These are phyloP conservation scores for Puccinia polysora DNA, from an alignment of 1,284 basidiomycete genomes.

Conservation along the genomic window DNA sequence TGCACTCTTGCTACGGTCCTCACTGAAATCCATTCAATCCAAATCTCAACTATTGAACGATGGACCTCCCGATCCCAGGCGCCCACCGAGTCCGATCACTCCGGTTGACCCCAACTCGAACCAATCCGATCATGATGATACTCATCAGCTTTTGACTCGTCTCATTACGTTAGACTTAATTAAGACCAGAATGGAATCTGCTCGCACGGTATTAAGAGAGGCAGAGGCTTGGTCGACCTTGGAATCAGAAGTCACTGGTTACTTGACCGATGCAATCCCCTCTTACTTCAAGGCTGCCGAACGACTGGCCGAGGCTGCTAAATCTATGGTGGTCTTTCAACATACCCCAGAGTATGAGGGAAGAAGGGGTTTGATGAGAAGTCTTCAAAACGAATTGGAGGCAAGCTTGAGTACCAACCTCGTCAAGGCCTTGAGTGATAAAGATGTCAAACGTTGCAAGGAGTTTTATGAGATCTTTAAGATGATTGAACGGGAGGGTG, in stretches of 20 bases:
- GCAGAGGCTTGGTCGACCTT: conserved; percentile 91
- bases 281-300: conserved; percentile 79
- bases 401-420: conserved; percentile 77
- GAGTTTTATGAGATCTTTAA: conserved; percentile 78
- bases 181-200: conserved; percentile 76
- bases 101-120: conserved; percentile 52
- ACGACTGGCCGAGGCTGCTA: conserved; percentile 75
- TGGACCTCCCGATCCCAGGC: background rate
- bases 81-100: background rate
- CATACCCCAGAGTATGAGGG: conserved; percentile 80
- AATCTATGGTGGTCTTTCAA: conserved; percentile 81
- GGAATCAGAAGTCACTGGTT: conserved; percentile 77
- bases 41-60: conserved; percentile 54
- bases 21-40: conserved; percentile 60
- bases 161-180: conserved; percentile 73
- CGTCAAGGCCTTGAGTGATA: conserved; percentile 55
- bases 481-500: conserved; percentile 79
- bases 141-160: conserved; percentile 60
- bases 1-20: conserved; percentile 67
- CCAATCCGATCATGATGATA: conserved; percentile 43
- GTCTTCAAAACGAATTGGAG: conserved; percentile 87
- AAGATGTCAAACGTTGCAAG: conserved; percentile 66
- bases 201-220: conserved; percentile 76
- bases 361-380: conserved; percentile 73
- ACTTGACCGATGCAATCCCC: conserved; percentile 64